A percentile compares a stretch with the other conserved stretches of the same genome.
phyloP scores from a whole-genome alignment of 2,329 filamentous ascomycete species.

The Diaporthe sp. region DNA sequence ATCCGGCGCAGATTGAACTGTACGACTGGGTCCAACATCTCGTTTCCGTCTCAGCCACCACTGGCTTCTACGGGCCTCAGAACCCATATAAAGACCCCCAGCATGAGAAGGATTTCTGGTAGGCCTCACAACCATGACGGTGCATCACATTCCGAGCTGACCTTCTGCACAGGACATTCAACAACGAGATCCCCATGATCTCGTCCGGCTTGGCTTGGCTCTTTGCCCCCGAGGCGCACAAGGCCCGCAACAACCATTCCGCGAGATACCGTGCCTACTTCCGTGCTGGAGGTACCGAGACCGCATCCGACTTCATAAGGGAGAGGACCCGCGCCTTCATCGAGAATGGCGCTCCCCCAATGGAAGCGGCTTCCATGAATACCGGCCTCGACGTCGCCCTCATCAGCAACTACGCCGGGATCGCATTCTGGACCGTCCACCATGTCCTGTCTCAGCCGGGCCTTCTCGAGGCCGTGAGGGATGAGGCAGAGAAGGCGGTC shows the following conservation, averaged over 20 bases:
- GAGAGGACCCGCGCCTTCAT: neutral
- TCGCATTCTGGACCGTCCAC: conserved; percentile 60
- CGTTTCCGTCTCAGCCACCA: conserved; percentile 9
- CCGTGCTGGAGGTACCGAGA: conserved; percentile 12
- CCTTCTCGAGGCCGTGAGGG: conserved; percentile 54
- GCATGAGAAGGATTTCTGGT: conserved; percentile 37
- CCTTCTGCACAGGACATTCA: neutral
- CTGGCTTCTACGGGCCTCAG: conserved; percentile 24
- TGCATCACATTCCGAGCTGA: neutral
- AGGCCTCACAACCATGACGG: no score
- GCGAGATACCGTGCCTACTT: conserved; percentile 26
- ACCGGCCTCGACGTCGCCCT: conserved; percentile 48
- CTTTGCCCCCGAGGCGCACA: conserved; percentile 23
- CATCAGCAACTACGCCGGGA: conserved; percentile 57
- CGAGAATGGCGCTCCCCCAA: neutral
- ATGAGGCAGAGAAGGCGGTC: conserved; percentile 53
- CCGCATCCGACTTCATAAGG: conserved; percentile 32
- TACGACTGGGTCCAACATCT: conserved; percentile 20
- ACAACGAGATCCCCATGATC: neutral
- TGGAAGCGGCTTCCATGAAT: conserved; percentile 27
- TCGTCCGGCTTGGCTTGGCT: conserved; percentile 17
- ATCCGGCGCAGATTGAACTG: neutral
- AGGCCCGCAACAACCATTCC: conserved; percentile 4
- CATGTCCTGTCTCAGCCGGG: conserved; percentile 56
- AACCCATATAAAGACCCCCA: conserved; percentile 26